Conservation (phyloP, 2,329 filamentous ascomycete genomes). For the Cylindrodendrum hubeiense region DNA sequence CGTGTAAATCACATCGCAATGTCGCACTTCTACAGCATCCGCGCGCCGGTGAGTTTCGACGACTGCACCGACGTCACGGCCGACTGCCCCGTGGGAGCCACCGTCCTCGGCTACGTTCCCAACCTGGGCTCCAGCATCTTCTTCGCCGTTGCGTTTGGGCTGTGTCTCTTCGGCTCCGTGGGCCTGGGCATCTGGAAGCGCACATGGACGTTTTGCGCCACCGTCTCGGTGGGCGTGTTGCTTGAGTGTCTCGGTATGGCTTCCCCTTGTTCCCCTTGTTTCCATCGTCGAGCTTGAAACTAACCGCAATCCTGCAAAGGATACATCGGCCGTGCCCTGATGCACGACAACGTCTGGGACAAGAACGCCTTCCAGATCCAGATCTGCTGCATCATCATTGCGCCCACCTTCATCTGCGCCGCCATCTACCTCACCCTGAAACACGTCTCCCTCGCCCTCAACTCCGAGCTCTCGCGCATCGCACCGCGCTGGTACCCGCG, state of each 20-base stretch:
- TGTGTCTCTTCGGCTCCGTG: slow-evolving; percentile 57
- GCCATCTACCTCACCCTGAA: slow-evolving; percentile 75
- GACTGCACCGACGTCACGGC: slow-evolving; percentile 52
- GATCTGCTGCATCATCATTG: slow-evolving; percentile 70
- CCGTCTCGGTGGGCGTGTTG: slow-evolving; percentile 62
- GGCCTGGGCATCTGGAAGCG: slow-evolving; percentile 60
- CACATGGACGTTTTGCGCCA: slow-evolving; percentile 67
- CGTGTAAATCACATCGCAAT: slow-evolving; percentile 10
- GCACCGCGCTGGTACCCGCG: slow-evolving; percentile 65
- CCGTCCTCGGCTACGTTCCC: slow-evolving; percentile 68
- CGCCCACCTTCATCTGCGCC: slow-evolving; percentile 71
- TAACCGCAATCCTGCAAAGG: slow-evolving; percentile 49
- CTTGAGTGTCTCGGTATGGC: slow-evolving; percentile 63
- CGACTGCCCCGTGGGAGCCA: slow-evolving; percentile 63
- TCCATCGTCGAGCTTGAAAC: neutral
- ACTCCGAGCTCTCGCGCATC: slow-evolving; percentile 63
- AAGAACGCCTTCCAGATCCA: slow-evolving; percentile 67
- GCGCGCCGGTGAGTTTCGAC: slow-evolving; percentile 38
- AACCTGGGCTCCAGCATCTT: slow-evolving; percentile 68
- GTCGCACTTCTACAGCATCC: slow-evolving; percentile 29
- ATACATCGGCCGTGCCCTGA: slow-evolving; percentile 64
- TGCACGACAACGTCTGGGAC: slow-evolving; percentile 68
- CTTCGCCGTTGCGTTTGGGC: slow-evolving; percentile 63
- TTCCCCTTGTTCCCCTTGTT: neutral
- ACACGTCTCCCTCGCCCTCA: slow-evolving; percentile 65